Evolutionary conservation across 139 green algal species (phyloP).

Genomic region (Chlorella sp.): DNA sequence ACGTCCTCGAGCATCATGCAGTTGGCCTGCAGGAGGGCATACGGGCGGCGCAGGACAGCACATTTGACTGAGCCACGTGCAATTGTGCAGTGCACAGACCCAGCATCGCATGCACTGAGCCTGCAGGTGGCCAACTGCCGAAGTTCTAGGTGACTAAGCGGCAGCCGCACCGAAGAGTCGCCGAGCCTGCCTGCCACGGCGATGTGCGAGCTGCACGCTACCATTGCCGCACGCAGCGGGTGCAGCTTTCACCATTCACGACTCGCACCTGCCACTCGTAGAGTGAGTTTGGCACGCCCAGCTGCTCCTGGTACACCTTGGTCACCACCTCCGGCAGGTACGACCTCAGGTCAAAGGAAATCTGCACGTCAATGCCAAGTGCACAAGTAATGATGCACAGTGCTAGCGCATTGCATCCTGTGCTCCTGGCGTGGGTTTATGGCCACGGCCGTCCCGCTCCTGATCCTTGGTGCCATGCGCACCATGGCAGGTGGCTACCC

Average conservation of each 20-base stretch:
- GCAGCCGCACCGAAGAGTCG: background rate
- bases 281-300: constrained; percentile 44
- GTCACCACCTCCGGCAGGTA: constrained; percentile 43
- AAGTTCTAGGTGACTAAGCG: background rate
- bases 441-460: too few relatives aligned
- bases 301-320: constrained; percentile 23
- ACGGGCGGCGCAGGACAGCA: background rate
- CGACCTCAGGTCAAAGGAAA: constrained; percentile 13
- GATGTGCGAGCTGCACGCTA: background rate
- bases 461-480: too few relatives aligned
- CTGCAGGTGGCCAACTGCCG: background rate
- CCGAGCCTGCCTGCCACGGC: background rate
- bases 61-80: background rate
- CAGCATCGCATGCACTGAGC: background rate
- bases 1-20: constrained; percentile 53
- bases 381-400: too few relatives aligned
- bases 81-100: background rate
- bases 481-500: too few relatives aligned
- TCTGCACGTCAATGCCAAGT: background rate
- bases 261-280: constrained; percentile 67
- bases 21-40: constrained; percentile 37
- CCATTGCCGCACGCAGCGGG: too few relatives aligned
- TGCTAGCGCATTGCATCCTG: too few relatives aligned
- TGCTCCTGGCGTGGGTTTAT: too few relatives aligned
- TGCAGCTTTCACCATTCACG: too few relatives aligned